These are phyloP conservation scores for Picochlorum sp. DNA, from an alignment of 139 green algal genomes.

Conservation along the genomic window DNA sequence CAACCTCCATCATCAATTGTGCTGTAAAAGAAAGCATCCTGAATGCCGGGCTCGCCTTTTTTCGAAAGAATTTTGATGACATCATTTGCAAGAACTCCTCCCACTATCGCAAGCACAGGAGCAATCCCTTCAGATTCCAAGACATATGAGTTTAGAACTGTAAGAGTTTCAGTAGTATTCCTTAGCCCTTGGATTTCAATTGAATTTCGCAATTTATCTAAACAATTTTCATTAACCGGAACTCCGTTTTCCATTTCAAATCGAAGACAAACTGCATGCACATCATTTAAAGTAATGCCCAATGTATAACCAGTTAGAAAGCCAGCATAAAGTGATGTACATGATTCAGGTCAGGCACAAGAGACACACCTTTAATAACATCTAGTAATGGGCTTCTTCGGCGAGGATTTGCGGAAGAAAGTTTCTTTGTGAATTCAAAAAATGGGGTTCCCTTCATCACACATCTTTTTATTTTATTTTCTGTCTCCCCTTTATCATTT, in stretches of 20 bases:
- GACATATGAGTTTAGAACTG: constrained; percentile 8
- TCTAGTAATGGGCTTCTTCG: not conserved
- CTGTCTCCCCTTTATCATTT: not conserved
- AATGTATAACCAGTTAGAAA: no score
- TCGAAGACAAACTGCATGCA: not conserved
- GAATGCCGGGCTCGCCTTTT: constrained; percentile 52
- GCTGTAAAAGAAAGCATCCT: constrained; percentile 77
- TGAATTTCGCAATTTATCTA: no score
- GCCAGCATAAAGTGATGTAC: no score
- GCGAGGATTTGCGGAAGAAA: not conserved
- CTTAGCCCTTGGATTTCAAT: no score
- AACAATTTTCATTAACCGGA: no score
- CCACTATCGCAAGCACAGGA: constrained; percentile 63
- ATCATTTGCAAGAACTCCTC: constrained; percentile 76
- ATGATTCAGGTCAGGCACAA: no score
- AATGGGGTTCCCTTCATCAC: not conserved
- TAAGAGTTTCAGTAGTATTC: no score
- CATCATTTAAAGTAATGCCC: no score
- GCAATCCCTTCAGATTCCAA: constrained; percentile 28
- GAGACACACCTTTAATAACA: not conserved
- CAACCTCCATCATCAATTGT: constrained; percentile 37
- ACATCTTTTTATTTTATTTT: not conserved
- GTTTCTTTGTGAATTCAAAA: not conserved
- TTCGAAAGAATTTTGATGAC: constrained; percentile 66
- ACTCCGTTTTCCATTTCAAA: not conserved